Conservation (phyloP, 2,329 filamentous ascomycete genomes). For the Xylariales sp. region DNA sequence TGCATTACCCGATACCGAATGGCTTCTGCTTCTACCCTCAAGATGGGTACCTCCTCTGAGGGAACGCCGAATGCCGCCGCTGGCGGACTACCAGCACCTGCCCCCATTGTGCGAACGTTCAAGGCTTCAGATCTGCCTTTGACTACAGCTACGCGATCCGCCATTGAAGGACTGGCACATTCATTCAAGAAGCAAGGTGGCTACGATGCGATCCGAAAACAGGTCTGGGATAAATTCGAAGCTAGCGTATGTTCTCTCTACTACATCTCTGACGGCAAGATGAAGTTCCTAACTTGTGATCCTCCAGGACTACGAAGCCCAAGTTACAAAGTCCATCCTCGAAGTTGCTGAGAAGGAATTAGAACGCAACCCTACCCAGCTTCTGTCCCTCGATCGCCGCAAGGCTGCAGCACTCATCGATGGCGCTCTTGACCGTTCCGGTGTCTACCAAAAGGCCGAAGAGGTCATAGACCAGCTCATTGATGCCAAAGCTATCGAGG, state of each 20-base stretch:
- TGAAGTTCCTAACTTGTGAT: slow-evolving; percentile 1
- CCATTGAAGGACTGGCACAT: slow-evolving; percentile 71
- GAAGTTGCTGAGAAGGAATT: slow-evolving; percentile 69
- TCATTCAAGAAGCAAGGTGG: slow-evolving; percentile 83
- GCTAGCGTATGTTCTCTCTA: slow-evolving; percentile 50
- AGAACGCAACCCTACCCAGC: slow-evolving; percentile 65
- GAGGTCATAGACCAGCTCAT: slow-evolving; percentile 64
- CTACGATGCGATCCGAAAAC: slow-evolving; percentile 73
- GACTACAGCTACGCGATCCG: slow-evolving; percentile 64
- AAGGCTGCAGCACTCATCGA: slow-evolving; percentile 74
- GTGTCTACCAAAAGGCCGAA: slow-evolving; percentile 69
- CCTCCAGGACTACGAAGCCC: slow-evolving; percentile 61
- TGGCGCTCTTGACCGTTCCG: slow-evolving; percentile 70
- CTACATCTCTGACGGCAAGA: not conserved
- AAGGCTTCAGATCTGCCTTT: slow-evolving; percentile 73
- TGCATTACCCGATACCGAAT: too few relatives aligned
- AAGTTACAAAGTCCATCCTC: slow-evolving; percentile 62
- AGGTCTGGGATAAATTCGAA: slow-evolving; percentile 71
- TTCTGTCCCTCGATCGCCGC: slow-evolving; percentile 67
- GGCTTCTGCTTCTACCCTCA: slow-evolving; percentile 15
- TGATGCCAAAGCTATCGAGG: slow-evolving; percentile 62
- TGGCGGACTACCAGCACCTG: slow-evolving; percentile 13
- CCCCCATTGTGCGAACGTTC: slow-evolving; percentile 40
- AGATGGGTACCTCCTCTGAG: slow-evolving; percentile 16
- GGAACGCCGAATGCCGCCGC: slow-evolving; percentile 19